These are phyloP conservation scores for Nakaseomyces glabratus DNA, from an alignment of 1,139 yeast species.

Conservation along the genomic window DNA sequence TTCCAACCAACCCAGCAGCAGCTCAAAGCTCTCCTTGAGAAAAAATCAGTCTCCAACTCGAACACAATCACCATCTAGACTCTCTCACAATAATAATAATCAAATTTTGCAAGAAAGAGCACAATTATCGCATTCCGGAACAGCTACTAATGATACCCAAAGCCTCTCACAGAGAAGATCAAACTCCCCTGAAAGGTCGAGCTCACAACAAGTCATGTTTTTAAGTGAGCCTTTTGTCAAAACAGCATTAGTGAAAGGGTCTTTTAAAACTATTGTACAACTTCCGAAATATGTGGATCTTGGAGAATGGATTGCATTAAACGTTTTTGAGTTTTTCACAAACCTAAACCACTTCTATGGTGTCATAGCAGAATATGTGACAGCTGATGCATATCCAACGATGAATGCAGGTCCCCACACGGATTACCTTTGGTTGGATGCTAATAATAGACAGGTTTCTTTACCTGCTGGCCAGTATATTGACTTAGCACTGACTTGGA, in stretches of 20 bases:
- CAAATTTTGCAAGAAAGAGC: too few species aligned
- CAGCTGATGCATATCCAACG: slow-evolving; percentile 81
- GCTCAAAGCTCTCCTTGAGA: slow-evolving; percentile 33
- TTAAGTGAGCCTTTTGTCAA: slow-evolving; percentile 89
- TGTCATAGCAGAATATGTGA: slow-evolving; percentile 76
- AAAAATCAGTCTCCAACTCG: slow-evolving; percentile 31
- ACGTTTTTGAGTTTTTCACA: slow-evolving; percentile 81
- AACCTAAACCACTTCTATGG: slow-evolving; percentile 83
- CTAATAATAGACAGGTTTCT: slow-evolving; percentile 64
- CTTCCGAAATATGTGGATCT: slow-evolving; percentile 89
- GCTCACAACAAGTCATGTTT: slow-evolving; percentile 37
- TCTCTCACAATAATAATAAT: slow-evolving; percentile 9
- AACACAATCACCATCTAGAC: too few species aligned
- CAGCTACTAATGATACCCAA: slow-evolving; percentile 10
- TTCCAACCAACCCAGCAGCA: slow-evolving; percentile 30
- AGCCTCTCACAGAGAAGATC: slow-evolving; percentile 12
- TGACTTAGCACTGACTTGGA: slow-evolving; percentile 88
- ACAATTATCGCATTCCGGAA: too few species aligned
- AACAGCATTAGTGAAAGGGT: slow-evolving; percentile 94
- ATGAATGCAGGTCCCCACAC: slow-evolving; percentile 95
- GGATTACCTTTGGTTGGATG: slow-evolving; percentile 86
- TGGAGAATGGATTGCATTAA: slow-evolving; percentile 93
- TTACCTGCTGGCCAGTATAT: slow-evolving; percentile 91
- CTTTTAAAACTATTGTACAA: slow-evolving; percentile 90
- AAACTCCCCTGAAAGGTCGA: slow-evolving; percentile 38